These are phyloP conservation scores for Hypoxylon lenormandii DNA, from an alignment of 495 filamentous ascomycete species.

Conservation along the genomic window DNA sequence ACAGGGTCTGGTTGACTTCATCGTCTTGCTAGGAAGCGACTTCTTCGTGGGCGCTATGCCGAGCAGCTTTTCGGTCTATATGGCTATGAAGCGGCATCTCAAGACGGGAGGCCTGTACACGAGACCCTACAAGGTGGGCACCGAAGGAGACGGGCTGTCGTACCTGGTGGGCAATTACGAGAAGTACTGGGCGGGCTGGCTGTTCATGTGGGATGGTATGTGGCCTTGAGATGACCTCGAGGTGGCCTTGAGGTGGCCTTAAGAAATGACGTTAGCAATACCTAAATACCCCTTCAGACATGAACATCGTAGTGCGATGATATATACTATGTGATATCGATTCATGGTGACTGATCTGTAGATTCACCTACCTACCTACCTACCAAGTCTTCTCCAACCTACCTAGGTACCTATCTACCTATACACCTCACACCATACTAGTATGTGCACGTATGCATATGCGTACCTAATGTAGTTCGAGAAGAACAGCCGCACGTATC, in stretches of 20 bases:
- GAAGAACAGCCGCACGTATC: neutral
- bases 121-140: slow-evolving; percentile 58
- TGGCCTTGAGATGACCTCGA: slow-evolving; percentile 53
- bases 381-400: too few species aligned
- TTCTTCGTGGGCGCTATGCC: slow-evolving; percentile 60
- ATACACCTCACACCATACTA: too few species aligned
- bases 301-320: neutral
- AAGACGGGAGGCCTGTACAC: slow-evolving; percentile 55
- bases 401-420: too few species aligned
- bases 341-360: too few species aligned
- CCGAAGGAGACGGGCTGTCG: slow-evolving; percentile 58
- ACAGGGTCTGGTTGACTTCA: slow-evolving; percentile 58
- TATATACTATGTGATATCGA: too few species aligned
- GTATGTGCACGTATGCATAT: neutral
- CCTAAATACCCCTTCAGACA: slow-evolving; percentile 1
- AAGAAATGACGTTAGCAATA: too few species aligned
- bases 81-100: slow-evolving; percentile 60
- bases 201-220: slow-evolving; percentile 62
- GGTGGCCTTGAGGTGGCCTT: neutral
- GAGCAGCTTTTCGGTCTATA: slow-evolving; percentile 61
- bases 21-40: slow-evolving; percentile 56
- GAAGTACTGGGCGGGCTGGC: slow-evolving; percentile 60
- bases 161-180: slow-evolving; percentile 59
- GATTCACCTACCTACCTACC: too few species aligned
- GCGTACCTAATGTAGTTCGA: neutral